These are phyloP conservation scores for Cladosporium halotolerans DNA, from an alignment of 2,329 filamentous ascomycete species.

Conservation along the genomic window DNA sequence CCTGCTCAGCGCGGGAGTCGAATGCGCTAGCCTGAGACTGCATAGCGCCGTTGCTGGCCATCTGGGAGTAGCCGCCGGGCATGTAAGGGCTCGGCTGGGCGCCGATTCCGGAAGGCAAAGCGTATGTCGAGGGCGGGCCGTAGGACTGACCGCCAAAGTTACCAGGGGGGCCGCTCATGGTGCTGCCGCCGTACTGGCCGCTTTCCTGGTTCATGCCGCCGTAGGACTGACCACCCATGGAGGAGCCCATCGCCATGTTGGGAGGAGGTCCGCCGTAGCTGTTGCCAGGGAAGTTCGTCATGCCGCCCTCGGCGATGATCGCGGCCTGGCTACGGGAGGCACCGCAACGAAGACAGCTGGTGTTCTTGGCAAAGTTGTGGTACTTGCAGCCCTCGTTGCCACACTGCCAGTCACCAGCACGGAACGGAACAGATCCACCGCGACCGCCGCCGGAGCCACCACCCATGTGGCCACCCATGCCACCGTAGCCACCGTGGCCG, in stretches of 20 bases:
- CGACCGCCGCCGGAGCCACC: constrained; percentile 47
- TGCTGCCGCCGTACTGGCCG: constrained; percentile 64
- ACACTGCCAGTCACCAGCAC: constrained; percentile 98
- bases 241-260: constrained; percentile 64
- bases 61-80: constrained; percentile 62
- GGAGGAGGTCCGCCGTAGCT: constrained; percentile 55
- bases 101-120: constrained; percentile 76
- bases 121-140: constrained; percentile 82
- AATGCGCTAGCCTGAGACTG: constrained; percentile 64
- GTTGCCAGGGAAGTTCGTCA: constrained; percentile 42
- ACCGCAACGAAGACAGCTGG: constrained; percentile 92
- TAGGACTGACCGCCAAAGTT: constrained; percentile 68
- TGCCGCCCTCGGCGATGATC: constrained; percentile 81
- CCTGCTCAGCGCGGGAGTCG: constrained; percentile 88
- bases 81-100: constrained; percentile 70
- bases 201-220: constrained; percentile 49
- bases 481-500: constrained; percentile 33
- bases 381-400: constrained; percentile 95
- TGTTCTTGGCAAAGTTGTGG: constrained; percentile 99
- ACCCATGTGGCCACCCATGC: constrained; percentile 36
- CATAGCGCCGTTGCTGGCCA: constrained; percentile 60
- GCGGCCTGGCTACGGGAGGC: constrained; percentile 90
- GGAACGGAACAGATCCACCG: constrained; percentile 79
- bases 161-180: constrained; percentile 51
- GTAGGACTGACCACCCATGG: constrained; percentile 24